phyloP scores from a whole-genome alignment of 129 eudicot species.

The Pseudognaphalium luteoalbum region DNA sequence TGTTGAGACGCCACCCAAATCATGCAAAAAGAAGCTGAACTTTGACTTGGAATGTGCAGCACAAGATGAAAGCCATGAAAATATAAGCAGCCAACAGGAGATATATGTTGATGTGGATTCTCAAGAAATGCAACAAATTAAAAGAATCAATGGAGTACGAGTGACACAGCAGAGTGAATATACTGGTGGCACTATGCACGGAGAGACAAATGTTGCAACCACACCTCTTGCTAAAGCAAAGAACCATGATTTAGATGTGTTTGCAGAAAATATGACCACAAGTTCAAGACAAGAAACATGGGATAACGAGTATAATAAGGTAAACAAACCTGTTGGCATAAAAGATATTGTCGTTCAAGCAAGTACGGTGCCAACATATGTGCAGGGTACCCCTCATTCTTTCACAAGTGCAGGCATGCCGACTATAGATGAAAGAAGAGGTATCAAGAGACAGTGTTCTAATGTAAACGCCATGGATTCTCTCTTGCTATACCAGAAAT shows the following conservation, averaged over 20 bases:
- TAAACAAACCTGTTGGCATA: constrained; percentile 22
- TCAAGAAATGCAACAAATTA: constrained; percentile 18
- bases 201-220: constrained; percentile 12
- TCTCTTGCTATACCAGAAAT: constrained; percentile 38
- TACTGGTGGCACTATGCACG: background rate
- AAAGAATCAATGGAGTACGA: constrained; percentile 17
- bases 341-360: constrained; percentile 23
- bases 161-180: background rate
- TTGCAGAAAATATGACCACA: constrained; percentile 46
- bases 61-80: constrained; percentile 29
- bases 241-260: constrained; percentile 42
- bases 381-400: constrained; percentile 23
- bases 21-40: constrained; percentile 57
- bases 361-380: constrained; percentile 16
- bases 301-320: constrained; percentile 16
- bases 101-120: constrained; percentile 32
- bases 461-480: constrained; percentile 27
- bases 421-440: constrained; percentile 42
- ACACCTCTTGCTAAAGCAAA: constrained; percentile 26
- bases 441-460: constrained; percentile 45
- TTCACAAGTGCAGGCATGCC: constrained; percentile 8
- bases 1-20: constrained; percentile 33
- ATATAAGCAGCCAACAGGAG: constrained; percentile 27
- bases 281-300: constrained; percentile 29
- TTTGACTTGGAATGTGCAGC: constrained; percentile 51